A percentile compares a stretch with the other conserved stretches of the same genome.
phyloP scores from a whole-genome alignment of 352 stramenopile genomes.

The Aphanomyces invadans region DNA sequence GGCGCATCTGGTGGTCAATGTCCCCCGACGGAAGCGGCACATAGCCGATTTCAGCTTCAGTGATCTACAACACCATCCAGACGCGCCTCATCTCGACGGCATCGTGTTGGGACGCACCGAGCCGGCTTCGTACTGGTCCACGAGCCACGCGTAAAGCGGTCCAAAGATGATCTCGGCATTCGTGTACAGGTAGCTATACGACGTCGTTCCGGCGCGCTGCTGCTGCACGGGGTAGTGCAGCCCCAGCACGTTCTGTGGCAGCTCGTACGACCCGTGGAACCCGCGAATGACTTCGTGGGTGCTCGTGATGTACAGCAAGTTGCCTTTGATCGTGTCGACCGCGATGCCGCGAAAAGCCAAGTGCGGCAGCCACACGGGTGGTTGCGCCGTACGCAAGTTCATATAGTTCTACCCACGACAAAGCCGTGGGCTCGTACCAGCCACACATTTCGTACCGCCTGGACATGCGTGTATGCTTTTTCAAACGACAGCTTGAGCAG shows the following conservation, averaged over 20 bases:
- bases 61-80: constrained; percentile 29
- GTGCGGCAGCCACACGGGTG: constrained; percentile 32
- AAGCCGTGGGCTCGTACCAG: background rate
- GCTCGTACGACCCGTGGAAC: constrained; percentile 42
- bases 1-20: background rate
- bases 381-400: constrained; percentile 28
- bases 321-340: constrained; percentile 38
- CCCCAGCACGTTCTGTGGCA: constrained; percentile 40
- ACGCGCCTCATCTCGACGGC: background rate
- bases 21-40: background rate
- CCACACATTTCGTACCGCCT: constrained; percentile 26
- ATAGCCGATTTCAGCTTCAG: constrained; percentile 35
- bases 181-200: constrained; percentile 41
- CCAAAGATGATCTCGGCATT: constrained; percentile 44
- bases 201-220: constrained; percentile 27
- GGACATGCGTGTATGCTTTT: constrained; percentile 37
- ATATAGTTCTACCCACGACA: constrained; percentile 29
- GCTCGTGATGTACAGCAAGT: constrained; percentile 43
- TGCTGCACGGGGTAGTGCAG: constrained; percentile 27
- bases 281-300: constrained; percentile 35
- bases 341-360: constrained; percentile 41
- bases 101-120: constrained; percentile 23
- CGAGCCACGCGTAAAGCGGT: constrained; percentile 44
- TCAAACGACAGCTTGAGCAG: constrained; percentile 39
- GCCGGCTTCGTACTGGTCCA: constrained; percentile 42